Percentiles rank a stretch among this genome's conserved stretches.
phyloP scores from a whole-genome alignment of 2,329 filamentous ascomycete species.

The Botrytis byssoidea region DNA sequence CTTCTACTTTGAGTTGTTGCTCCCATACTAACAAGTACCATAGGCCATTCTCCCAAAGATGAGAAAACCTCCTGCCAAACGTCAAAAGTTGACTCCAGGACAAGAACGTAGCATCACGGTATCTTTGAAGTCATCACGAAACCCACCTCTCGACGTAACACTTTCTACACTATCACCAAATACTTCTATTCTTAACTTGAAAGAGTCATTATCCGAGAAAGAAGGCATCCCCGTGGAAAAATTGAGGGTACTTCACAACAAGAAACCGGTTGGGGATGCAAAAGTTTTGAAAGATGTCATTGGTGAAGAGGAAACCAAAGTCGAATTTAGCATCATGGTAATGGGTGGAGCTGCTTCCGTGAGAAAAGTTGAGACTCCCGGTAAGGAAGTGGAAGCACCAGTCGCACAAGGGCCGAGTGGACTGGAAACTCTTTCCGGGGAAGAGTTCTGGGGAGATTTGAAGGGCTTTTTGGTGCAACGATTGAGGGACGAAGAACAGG shows the following conservation, averaged over 20 bases:
- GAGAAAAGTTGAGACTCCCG: constrained; percentile 42
- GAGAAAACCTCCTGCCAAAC: constrained; percentile 52
- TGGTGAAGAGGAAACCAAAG: constrained; percentile 50
- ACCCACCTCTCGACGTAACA: constrained; percentile 66
- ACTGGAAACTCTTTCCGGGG: constrained; percentile 60
- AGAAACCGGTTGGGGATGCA: constrained; percentile 77
- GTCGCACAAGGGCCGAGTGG: constrained; percentile 56
- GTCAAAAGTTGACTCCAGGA: constrained; percentile 49
- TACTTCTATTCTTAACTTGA: constrained; percentile 78
- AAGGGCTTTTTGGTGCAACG: constrained; percentile 77
- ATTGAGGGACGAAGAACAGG: constrained; percentile 67
- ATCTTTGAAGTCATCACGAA: constrained; percentile 73
- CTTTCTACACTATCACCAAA: constrained; percentile 62
- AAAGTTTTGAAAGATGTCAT: constrained; percentile 76
- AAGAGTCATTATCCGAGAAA: constrained; percentile 63
- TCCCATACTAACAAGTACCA: constrained; percentile 18
- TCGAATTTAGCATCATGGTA: constrained; percentile 87
- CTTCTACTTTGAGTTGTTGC: neutral
- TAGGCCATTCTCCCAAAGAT: constrained; percentile 73
- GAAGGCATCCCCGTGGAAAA: constrained; percentile 68
- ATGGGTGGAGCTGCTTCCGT: constrained; percentile 65
- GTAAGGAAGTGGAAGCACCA: constrained; percentile 38
- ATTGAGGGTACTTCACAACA: constrained; percentile 81
- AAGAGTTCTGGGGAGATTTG: constrained; percentile 85
- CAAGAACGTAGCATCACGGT: constrained; percentile 56